Percentiles rank a stretch among this genome's conserved stretches.
Evolutionary conservation across 257 asterid genomes (phyloP).

Genomic region (Apocynum venetum): DNA sequence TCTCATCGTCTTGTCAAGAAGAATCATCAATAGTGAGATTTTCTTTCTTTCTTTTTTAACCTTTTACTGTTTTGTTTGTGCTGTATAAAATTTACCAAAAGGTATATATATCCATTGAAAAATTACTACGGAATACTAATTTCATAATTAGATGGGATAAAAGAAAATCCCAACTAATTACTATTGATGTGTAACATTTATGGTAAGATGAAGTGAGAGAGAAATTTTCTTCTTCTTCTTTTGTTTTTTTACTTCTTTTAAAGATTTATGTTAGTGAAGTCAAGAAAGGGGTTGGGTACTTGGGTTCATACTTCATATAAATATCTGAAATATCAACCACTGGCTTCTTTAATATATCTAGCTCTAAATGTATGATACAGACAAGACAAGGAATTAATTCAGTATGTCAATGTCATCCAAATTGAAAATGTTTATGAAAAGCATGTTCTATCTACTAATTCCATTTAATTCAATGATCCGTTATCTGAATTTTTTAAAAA

Average conservation of each 20-base stretch:
- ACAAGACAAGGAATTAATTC: background rate
- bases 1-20: slow-evolving; percentile 30
- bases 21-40: background rate
- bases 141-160: background rate
- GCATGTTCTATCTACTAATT: background rate
- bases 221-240: no score
- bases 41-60: background rate
- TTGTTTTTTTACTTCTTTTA: background rate
- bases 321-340: no score
- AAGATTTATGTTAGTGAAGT: background rate
- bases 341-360: no score
- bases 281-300: no score
- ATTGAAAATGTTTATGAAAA: background rate
- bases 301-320: no score
- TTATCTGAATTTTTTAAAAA: background rate
- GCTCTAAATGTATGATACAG: background rate
- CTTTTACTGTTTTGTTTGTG: background rate
- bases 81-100: background rate
- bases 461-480: background rate
- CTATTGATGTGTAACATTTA: no score
- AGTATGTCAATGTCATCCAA: background rate
- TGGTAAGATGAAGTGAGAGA: background rate
- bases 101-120: background rate
- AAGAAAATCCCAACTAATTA: background rate
- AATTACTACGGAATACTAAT: background rate